Percentiles rank a stretch among this genome's conserved stretches.
Evolutionary conservation across 306 rosid species (phyloP).

Genomic region (Nissolia schottii): DNA sequence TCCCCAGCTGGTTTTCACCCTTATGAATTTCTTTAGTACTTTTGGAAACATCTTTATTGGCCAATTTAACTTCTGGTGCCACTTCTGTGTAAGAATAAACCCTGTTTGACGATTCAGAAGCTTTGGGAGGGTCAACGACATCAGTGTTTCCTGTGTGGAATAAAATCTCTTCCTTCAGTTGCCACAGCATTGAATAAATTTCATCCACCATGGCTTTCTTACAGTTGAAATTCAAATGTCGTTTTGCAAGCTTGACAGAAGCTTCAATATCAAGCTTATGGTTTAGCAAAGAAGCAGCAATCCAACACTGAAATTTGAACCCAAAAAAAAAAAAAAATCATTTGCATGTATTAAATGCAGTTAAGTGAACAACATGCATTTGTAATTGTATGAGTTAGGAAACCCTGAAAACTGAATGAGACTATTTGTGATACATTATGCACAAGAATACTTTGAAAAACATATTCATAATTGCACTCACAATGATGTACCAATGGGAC

Average conservation of each 20-base stretch:
- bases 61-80: conserved; percentile 22
- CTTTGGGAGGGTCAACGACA: conserved; percentile 31
- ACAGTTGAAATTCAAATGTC: conserved; percentile 64
- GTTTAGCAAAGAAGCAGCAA: conserved; percentile 60
- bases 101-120: conserved; percentile 25
- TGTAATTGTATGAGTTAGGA: not conserved
- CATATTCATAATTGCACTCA: not conserved
- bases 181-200: conserved; percentile 49
- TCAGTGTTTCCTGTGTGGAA: conserved; percentile 26
- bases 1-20: conserved; percentile 36
- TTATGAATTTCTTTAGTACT: conserved; percentile 44
- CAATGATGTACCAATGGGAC: not conserved
- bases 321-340: not conserved
- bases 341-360: conserved; percentile 3
- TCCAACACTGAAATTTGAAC: conserved; percentile 75
- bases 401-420: not conserved
- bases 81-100: conserved; percentile 11
- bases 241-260: conserved; percentile 61
- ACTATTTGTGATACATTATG: not conserved
- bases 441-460: not conserved
- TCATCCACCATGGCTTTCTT: conserved; percentile 50
- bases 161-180: conserved; percentile 50
- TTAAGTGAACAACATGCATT: not conserved
- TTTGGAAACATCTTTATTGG: conserved; percentile 33
- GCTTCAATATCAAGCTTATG: conserved; percentile 62